Base-by-base conservation (phyloP, 1,139 yeast genomes). In the Protomyces inundatus region DNA sequence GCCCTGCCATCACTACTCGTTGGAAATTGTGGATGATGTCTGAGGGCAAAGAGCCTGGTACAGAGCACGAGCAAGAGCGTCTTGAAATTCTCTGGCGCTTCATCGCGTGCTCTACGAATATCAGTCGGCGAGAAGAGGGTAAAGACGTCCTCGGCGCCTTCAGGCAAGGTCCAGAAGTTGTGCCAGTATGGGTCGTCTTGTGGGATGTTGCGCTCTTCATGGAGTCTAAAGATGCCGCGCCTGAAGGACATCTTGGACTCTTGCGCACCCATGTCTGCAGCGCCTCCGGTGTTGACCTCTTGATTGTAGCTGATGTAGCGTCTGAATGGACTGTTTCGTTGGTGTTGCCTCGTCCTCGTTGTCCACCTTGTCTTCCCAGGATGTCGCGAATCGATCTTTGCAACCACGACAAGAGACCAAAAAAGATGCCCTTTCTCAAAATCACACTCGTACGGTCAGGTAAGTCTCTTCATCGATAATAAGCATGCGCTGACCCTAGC, bases 191-290 rank as follows among this genome's bases (percentile, higher is more conserved):
- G 70, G 67, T 84, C 84, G 39, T 76, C 74, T 0, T 73, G 71
- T 0, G 82, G 76, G 23, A 86, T 79, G 33, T 81, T 52, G 1
- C 71, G 67, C 32, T 68, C 81, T 66, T 86, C 90, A 10, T 87
- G 85, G 45, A 90, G 79, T 68, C 80, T 79, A 71, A 82, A 80
- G 68, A 90, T 81, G 69, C 85, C 89, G 70, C 81, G 81, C 73
- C 83, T 85, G 72, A 83, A 82, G 65, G 79, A 77, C 42, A 82
- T 76, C 69, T 81, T 86, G 34, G 91, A 88, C 66, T 88, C 95
- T 23, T 85, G 77, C 40, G 86, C 82, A 55, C 86, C 90, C 96
- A 88, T 88, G 1, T 36, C 39, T 36, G 39, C 3, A 9, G 39
- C 9, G 39, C 12, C 39, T 12, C 3, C 3, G 12, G 39, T 9